Conservation (phyloP, 768 basidiomycete genomes). For the Lenzites betulinus region DNA sequence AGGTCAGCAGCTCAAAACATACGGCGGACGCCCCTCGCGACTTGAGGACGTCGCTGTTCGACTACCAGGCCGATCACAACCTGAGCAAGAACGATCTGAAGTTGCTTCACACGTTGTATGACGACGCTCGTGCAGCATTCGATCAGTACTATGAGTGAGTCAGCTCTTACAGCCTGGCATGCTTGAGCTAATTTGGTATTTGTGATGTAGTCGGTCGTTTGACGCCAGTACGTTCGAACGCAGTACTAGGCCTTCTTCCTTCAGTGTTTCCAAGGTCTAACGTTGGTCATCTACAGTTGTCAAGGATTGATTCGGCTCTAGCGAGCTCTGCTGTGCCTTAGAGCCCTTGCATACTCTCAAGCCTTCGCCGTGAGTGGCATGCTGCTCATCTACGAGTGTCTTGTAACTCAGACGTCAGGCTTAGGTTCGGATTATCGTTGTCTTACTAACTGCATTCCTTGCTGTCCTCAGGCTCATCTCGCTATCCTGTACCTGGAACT, state of each 20-base stretch:
- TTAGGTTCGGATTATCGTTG: too few species aligned
- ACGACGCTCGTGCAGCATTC: slow-evolving; percentile 6
- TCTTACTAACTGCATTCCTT: neutral
- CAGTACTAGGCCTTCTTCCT: too few species aligned
- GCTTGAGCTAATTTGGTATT: neutral
- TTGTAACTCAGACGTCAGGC: too few species aligned
- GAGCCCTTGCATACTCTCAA: too few species aligned
- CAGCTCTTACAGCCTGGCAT: neutral
- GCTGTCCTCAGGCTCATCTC: neutral
- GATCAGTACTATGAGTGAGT: neutral
- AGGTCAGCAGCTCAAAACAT: neutral
- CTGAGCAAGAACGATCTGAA: neutral
- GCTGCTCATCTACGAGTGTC: too few species aligned
- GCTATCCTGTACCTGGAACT: neutral
- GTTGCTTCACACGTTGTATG: neutral
- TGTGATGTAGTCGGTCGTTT: too few species aligned
- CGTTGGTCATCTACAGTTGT: too few species aligned
- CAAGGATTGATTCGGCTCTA: too few species aligned
- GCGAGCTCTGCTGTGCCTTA: too few species aligned
- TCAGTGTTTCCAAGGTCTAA: too few species aligned
- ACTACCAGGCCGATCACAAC: neutral
- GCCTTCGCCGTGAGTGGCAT: too few species aligned
- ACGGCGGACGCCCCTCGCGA: neutral
- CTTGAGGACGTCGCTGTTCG: neutral
- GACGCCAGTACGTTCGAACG: too few species aligned